Conservation (phyloP, 2,329 filamentous ascomycete species). For the Diaporthe caulivora region DNA sequence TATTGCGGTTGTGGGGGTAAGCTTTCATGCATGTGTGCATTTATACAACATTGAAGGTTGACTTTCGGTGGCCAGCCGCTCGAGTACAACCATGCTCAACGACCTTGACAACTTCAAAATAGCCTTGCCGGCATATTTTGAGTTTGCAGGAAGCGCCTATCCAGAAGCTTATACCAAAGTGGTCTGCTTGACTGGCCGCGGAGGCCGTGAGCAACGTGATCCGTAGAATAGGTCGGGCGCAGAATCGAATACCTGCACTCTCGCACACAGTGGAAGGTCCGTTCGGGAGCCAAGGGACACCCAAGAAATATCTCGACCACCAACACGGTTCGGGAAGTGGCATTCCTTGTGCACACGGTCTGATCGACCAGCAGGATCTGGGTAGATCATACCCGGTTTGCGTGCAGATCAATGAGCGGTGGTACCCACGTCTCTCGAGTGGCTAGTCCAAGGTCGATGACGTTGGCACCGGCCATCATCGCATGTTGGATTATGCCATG, state of each 20-base stretch:
- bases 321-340: conserved; percentile 3
- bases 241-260: neutral
- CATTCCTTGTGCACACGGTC: neutral
- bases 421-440: neutral
- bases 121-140: neutral
- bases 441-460: conserved; percentile 4
- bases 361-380: conserved; percentile 13
- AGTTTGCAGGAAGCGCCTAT: neutral
- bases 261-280: neutral
- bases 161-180: neutral
- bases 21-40: neutral
- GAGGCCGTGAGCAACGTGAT: neutral
- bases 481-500: conserved; percentile 14
- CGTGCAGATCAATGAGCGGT: neutral
- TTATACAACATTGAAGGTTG: neutral
- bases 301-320: neutral
- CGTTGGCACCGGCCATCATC: conserved; percentile 23
- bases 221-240: neutral
- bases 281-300: neutral
- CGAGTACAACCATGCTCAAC: neutral
- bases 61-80: conserved; percentile 7
- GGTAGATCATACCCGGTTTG: conserved; percentile 6
- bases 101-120: neutral
- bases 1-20: neutral
- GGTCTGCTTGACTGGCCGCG: neutral